Conservation (phyloP, 495 filamentous ascomycete species). For the Penicillium egyptiacum region DNA sequence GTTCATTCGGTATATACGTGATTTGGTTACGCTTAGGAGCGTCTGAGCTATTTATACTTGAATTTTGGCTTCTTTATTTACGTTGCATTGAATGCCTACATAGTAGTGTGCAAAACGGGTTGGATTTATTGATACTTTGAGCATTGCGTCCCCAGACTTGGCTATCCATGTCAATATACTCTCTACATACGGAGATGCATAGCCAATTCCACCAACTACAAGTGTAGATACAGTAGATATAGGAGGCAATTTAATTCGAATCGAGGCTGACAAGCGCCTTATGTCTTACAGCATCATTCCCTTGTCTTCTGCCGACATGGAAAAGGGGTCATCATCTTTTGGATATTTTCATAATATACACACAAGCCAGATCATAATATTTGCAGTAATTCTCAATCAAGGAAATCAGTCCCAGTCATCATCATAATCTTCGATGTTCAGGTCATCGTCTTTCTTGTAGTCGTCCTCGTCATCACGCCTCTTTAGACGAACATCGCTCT, state of each 20-base stretch:
- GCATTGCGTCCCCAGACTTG: neutral
- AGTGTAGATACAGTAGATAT: neutral
- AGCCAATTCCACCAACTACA: neutral
- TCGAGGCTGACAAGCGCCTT: neutral
- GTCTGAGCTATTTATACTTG: neutral
- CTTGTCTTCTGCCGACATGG: neutral
- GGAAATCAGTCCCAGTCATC: conserved; percentile 74
- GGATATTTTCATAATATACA: conserved; percentile 27
- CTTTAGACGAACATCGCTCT: conserved; percentile 74
- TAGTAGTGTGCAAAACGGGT: neutral
- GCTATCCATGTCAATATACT: neutral
- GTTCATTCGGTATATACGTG: conserved; percentile 1
- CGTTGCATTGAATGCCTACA: neutral
- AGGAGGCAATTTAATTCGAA: neutral
- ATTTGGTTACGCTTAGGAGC: neutral
- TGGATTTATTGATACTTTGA: neutral
- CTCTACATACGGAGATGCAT: neutral
- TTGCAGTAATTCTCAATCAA: conserved; percentile 10
- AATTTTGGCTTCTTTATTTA: neutral
- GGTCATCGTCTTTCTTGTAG: conserved; percentile 45
- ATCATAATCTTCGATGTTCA: conserved; percentile 60
- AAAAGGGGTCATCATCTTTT: neutral
- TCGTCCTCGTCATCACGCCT: conserved; percentile 61
- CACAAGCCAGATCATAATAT: conserved; percentile 19
- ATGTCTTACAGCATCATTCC: neutral